Evolutionary conservation across 2,329 filamentous ascomycete species (phyloP).

Genomic region (Aspergillus sojae): DNA sequence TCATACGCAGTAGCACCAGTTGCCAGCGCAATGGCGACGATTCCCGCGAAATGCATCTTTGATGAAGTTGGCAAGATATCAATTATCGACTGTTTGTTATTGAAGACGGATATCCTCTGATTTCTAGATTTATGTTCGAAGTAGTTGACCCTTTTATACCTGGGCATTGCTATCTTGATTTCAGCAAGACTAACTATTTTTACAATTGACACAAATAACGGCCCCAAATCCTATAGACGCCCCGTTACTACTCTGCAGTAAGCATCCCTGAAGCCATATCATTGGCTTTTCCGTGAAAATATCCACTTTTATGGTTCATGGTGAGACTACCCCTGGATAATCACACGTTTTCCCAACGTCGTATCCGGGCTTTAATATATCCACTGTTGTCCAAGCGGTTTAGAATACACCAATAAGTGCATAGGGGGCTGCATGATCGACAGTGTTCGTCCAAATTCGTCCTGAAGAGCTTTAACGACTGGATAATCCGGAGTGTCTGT

Average conservation of each 20-base stretch:
- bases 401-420: neutral
- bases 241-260: neutral
- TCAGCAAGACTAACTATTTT: neutral
- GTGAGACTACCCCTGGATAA: neutral
- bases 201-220: neutral
- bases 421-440: neutral
- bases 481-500: neutral
- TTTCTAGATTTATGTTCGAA: neutral
- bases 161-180: neutral
- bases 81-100: neutral
- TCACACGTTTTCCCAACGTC: neutral
- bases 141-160: neutral
- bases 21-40: neutral
- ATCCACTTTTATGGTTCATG: neutral
- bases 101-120: neutral
- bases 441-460: neutral
- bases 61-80: neutral
- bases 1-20: conserved; percentile 13
- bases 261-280: neutral
- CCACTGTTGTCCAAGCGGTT: neutral
- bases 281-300: neutral
- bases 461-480: neutral
- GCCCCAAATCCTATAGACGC: neutral
- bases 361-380: neutral
- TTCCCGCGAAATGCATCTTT: neutral